A percentile compares a stretch with the other conserved stretches of the same genome.
Conservation (phyloP, 2,329 filamentous ascomycete genomes). For the Colletotrichum sp. region DNA sequence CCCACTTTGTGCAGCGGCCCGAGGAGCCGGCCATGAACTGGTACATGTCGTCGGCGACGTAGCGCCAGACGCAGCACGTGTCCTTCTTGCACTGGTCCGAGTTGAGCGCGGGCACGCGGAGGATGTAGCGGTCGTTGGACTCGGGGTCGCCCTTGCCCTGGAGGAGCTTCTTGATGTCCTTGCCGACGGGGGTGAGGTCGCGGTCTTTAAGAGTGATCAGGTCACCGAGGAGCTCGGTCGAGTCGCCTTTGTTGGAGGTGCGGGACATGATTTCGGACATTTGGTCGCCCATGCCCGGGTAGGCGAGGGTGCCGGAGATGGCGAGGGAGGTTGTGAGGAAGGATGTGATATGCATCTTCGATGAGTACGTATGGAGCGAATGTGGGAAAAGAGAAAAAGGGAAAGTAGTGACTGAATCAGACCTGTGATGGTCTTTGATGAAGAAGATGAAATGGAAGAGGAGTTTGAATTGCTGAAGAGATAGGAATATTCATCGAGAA, state of each 20-base stretch:
- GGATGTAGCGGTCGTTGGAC: slow-evolving; percentile 25
- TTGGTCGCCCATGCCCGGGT: slow-evolving; percentile 21
- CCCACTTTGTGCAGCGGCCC: slow-evolving; percentile 47
- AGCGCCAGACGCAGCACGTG: slow-evolving; percentile 50
- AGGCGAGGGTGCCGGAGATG: slow-evolving; percentile 17
- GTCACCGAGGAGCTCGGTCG: slow-evolving; percentile 24
- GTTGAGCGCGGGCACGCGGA: slow-evolving; percentile 24
- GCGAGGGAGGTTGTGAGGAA: slow-evolving; percentile 18
- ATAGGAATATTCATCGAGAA: not conserved
- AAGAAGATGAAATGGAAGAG: not conserved
- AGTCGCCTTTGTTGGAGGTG: slow-evolving; percentile 5
- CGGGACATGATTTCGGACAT: slow-evolving; percentile 23
- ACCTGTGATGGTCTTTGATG: not conserved
- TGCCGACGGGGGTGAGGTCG: slow-evolving; percentile 21
- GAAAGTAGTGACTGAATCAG: not conserved
- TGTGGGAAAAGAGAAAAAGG: not conserved
- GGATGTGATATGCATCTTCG: slow-evolving; percentile 16
- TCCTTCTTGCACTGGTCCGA: slow-evolving; percentile 38
- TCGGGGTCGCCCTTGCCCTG: slow-evolving; percentile 20
- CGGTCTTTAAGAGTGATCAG: slow-evolving; percentile 19
- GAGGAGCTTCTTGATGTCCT: slow-evolving; percentile 22
- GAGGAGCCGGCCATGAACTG: slow-evolving; percentile 38
- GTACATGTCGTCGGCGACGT: slow-evolving; percentile 45
- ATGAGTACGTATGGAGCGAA: not conserved
- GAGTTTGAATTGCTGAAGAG: not conserved